phyloP scores from a whole-genome alignment of 495 filamentous ascomycete species.

The Haplographium delicatum region DNA sequence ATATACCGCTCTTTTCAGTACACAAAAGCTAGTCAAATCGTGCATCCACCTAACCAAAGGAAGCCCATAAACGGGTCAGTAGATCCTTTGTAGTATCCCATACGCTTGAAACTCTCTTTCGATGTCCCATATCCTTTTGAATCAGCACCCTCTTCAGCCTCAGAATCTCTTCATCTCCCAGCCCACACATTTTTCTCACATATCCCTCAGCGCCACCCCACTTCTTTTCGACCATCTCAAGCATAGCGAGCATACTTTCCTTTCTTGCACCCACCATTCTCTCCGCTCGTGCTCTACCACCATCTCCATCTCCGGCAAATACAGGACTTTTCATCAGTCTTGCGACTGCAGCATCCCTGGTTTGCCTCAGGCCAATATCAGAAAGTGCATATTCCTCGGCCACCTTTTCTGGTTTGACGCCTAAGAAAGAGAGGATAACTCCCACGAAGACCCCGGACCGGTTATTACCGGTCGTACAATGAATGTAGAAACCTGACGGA shows the following conservation, averaged over 20 bases:
- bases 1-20: too few relatives aligned
- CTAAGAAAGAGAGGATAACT: slow-evolving; percentile 46
- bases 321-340: slow-evolving; percentile 23
- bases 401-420: slow-evolving; percentile 27
- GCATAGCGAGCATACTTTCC: slow-evolving; percentile 31
- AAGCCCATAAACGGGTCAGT: background rate
- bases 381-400: slow-evolving; percentile 36
- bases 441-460: slow-evolving; percentile 58
- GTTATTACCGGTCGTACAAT: slow-evolving; percentile 52
- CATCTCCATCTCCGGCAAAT: slow-evolving; percentile 14
- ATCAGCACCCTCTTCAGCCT: slow-evolving; percentile 21
- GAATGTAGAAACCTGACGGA: slow-evolving; percentile 28
- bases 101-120: background rate
- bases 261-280: slow-evolving; percentile 23
- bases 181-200: slow-evolving; percentile 24
- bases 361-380: slow-evolving; percentile 25
- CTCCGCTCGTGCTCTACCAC: slow-evolving; percentile 21
- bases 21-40: too few relatives aligned
- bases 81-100: background rate
- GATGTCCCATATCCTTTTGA: slow-evolving; percentile 1
- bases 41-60: background rate
- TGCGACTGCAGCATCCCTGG: slow-evolving; percentile 21
- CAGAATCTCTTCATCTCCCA: slow-evolving; percentile 28
- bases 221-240: slow-evolving; percentile 30
- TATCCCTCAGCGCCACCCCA: slow-evolving; percentile 35